These are phyloP conservation scores for Umbellularia californica DNA, from an alignment of 164 flowering plant genomes.

Conservation along the genomic window DNA sequence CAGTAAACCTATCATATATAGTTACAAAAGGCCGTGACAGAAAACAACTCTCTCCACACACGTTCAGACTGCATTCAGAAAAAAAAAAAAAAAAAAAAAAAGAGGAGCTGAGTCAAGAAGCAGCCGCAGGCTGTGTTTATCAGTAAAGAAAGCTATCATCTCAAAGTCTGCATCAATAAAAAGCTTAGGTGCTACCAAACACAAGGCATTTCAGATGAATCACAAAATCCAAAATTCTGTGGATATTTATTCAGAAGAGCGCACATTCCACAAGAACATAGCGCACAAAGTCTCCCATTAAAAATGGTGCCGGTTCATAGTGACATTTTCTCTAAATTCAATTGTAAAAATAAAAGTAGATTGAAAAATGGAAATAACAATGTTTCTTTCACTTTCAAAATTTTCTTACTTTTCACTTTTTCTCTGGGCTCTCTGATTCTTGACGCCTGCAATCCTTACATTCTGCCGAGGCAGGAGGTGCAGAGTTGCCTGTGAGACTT, in stretches of 20 bases:
- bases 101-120: too few relatives aligned
- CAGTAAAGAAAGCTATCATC: too few relatives aligned
- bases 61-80: too few relatives aligned
- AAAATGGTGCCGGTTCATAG: too few relatives aligned
- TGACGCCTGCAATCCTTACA: slow-evolving; percentile 33
- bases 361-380: not conserved
- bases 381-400: not conserved
- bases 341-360: not conserved
- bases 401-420: slow-evolving; percentile 6
- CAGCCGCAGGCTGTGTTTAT: too few relatives aligned
- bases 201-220: too few relatives aligned
- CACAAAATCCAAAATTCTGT: not conserved
- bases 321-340: not conserved
- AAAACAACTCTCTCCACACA: too few relatives aligned
- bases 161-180: too few relatives aligned
- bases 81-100: too few relatives aligned
- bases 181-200: too few relatives aligned
- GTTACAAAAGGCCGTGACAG: too few relatives aligned
- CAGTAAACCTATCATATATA: too few relatives aligned
- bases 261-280: not conserved
- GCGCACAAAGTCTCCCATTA: not conserved
- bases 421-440: slow-evolving; percentile 25
- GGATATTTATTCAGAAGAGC: not conserved
- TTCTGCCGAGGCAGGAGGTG: slow-evolving; percentile 34
- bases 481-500: slow-evolving; percentile 31